phyloP scores from a whole-genome alignment of 352 stramenopile species.

The Globisporangium paddicum region DNA sequence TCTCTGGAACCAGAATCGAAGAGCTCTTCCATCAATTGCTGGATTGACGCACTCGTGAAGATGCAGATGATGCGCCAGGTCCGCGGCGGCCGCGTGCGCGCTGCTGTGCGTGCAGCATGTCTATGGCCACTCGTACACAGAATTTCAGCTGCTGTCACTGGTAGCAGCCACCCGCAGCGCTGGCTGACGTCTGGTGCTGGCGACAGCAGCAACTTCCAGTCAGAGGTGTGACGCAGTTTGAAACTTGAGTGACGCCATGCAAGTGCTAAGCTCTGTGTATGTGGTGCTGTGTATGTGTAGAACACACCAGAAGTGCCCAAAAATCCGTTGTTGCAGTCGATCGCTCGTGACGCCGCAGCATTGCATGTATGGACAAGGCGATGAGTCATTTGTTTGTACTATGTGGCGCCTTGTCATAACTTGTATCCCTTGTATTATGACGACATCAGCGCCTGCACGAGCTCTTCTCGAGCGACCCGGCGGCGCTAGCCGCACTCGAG shows the following conservation, averaged over 20 bases:
- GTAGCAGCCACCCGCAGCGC: neutral
- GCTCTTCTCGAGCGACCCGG: slow-evolving; percentile 23
- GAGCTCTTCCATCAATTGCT: neutral
- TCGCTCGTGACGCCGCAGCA: slow-evolving; percentile 12
- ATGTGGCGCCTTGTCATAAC: neutral
- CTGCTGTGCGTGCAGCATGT: neutral
- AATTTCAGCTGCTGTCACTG: neutral
- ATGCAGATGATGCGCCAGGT: slow-evolving; percentile 1
- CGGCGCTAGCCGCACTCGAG: slow-evolving; percentile 23
- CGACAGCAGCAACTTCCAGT: neutral
- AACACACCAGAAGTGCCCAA: neutral
- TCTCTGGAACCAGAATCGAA: neutral
- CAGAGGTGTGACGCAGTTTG: neutral
- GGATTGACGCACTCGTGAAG: neutral
- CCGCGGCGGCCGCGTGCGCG: neutral
- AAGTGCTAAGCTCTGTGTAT: neutral
- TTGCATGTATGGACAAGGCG: slow-evolving; percentile 15
- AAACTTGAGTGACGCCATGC: neutral
- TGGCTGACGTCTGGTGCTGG: neutral
- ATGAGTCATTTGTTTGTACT: too few species aligned
- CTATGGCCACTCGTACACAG: neutral
- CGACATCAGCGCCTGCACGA: slow-evolving; percentile 42
- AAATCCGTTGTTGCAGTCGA: slow-evolving; percentile 13
- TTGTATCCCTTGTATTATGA: neutral
- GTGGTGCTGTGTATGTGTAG: neutral